Evolutionary conservation across 2,329 filamentous ascomycete species (phyloP).

Genomic region (Neurospora sp.): DNA sequence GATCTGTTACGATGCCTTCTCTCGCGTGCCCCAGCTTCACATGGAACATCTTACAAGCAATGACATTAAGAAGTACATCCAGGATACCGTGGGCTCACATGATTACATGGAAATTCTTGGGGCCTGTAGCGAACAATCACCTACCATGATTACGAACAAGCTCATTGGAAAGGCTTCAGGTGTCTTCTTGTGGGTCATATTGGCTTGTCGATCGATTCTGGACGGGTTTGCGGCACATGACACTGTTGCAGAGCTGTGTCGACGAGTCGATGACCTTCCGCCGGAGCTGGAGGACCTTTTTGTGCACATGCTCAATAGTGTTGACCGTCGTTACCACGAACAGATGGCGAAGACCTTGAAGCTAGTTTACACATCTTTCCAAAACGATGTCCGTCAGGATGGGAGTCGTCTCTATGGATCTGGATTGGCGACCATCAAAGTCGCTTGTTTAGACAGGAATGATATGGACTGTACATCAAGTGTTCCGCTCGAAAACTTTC

Average conservation of each 20-base stretch:
- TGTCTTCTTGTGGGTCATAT: conserved; percentile 14
- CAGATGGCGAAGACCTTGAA: conserved; percentile 2
- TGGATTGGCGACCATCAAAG: not conserved
- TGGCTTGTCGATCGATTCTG: conserved; percentile 9
- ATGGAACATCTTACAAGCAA: not conserved
- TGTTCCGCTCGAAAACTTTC: rapidly evolving
- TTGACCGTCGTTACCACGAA: conserved; percentile 1
- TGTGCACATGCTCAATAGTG: conserved; percentile 7
- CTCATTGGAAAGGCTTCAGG: conserved; percentile 9
- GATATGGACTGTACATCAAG: not conserved
- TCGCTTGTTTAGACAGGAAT: not conserved
- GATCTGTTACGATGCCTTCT: conserved; percentile 1
- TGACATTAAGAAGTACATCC: conserved; percentile 5
- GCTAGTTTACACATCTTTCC: not conserved
- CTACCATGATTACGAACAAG: not conserved
- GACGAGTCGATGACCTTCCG: conserved; percentile 7
- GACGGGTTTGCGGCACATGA: conserved; percentile 8
- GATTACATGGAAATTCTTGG: conserved; percentile 1
- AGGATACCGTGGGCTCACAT: not conserved
- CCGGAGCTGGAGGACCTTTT: conserved; percentile 8
- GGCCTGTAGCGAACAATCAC: not conserved
- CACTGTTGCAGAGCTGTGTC: conserved; percentile 2
- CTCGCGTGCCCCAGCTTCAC: not conserved
- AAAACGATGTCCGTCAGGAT: too few relatives aligned
- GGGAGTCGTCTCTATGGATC: too few relatives aligned